phyloP scores from a whole-genome alignment of 805 yeast genomes.

The Candida insectalens region DNA sequence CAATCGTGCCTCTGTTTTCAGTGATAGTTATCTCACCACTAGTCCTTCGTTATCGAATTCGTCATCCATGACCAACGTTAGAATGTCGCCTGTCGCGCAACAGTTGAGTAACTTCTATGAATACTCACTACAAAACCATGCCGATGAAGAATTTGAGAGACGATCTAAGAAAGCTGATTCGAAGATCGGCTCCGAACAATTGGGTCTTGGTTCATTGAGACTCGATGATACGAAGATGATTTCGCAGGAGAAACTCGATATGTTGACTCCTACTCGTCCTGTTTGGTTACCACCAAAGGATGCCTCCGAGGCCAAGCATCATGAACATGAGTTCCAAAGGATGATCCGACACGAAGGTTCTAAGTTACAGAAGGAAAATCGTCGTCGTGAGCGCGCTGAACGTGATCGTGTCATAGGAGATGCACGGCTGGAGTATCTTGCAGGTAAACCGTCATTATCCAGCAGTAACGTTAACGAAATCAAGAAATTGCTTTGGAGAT shows the following conservation, averaged over 20 bases:
- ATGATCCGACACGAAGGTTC: conserved; percentile 25
- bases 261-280: conserved; percentile 55
- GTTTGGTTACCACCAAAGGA: conserved; percentile 64
- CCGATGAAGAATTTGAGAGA: conserved; percentile 27
- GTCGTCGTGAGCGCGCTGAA: conserved; percentile 24
- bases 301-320: conserved; percentile 39
- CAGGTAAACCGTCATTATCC: conserved; percentile 18
- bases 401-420: conserved; percentile 23
- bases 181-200: background rate
- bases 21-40: background rate
- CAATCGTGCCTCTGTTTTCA: background rate
- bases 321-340: conserved; percentile 42
- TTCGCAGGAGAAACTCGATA: conserved; percentile 48
- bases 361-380: conserved; percentile 21
- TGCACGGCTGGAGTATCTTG: conserved; percentile 23
- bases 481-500: conserved; percentile 25
- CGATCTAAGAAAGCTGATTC: conserved; percentile 16
- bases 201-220: conserved; percentile 1
- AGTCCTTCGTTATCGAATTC: background rate
- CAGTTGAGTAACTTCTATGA: conserved; percentile 33
- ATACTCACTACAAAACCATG: conserved; percentile 24
- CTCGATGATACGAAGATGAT: conserved; percentile 53
- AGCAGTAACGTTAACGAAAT: conserved; percentile 21
- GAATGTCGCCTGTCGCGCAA: conserved; percentile 26
- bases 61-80: conserved; percentile 12